Evolutionary conservation across 805 yeast species (phyloP), one percentile per base, ranked within the genome.

Genomic region (Ogataea paradorogensis): DNA sequence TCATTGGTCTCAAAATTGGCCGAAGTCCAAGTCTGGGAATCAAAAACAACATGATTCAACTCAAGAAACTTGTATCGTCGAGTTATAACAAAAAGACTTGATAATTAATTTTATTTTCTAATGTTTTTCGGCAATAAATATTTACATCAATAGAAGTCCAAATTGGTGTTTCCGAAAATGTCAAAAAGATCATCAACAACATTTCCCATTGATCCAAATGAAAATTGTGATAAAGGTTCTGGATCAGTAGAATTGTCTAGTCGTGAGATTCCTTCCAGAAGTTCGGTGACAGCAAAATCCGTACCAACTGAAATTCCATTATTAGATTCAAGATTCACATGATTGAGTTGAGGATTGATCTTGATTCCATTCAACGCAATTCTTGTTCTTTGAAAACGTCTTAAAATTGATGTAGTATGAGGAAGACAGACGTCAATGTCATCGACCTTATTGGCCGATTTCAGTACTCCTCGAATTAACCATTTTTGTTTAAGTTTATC

Each of bases 401-500:
- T 30, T 27, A 49, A 33, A 22, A 20, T 18, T 7, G n/a, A 23
- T 3, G 13, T 20, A 11, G 33, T 30, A 20, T 30, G 33, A 10
- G 33, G 33, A 11, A 30, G 15, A 20, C 25, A 30, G 4, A 4
- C 24, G 5, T 18, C 33, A 3, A 30, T 7, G 10, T 20, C n/a
- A 15, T 30, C 25, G 9, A 30, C 15, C 9, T 30, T 30, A 27
- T 46, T 40, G 24, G 44, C 45, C 3, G 41, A 16, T 18, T 30
- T 46, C 30, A 49, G 31, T 18, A 52, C 44, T n/a, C 52, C 53
- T 10, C 52, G 42, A 24, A 56, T 49, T 16, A 58, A 28, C 6
- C 46, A 33, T 22, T 42, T 40, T 27, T 53, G 60, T 32, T 58
- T 58, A 15, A 48, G 45, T 23, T 59, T 46, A 35, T 67, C 68